Base-by-base conservation (phyloP, 208 protist genomes). In the Leishmania mexicana region DNA sequence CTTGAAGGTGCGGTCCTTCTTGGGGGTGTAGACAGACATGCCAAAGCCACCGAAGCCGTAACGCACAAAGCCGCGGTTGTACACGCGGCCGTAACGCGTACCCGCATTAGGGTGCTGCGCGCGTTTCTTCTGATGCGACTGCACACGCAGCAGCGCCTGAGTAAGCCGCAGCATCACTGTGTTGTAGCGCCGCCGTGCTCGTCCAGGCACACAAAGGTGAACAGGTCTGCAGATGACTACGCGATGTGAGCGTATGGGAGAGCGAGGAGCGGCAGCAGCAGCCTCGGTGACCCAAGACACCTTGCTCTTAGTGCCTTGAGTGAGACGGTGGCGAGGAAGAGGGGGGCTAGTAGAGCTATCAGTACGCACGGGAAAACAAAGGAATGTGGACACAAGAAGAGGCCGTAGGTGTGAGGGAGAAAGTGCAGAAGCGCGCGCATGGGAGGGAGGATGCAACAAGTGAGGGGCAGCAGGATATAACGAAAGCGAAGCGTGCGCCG, bases 21-120 rank as follows among this genome's bases (percentile, higher is more conserved):
- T 95, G 0, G 91, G 75, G 45, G 87, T 90, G 92, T 96, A 97
- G n/a, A 94, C 90, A 77, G 91, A 95, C 88, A 96, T 96, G n/a
- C 94, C 94, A 78, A 94, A 97, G 53, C 94, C 94, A n/a, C 93
- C 92, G 76, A 97, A 97, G 67, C 93, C 92, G 84, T 96, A 97
- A 42, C 93, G 92, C 64, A 96, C 88, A 81, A 97, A 97, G 75
- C 93, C 92, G 28, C 93, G 87, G 80, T 94, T 97, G 87, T 97
- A 97, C 78, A 94, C 88, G 70, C 94, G 94, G n/a, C 94, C 94
- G 86, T 86, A 97, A 58, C 94, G 91, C 10, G 92, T 97, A 79
- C 94, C 94, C 1, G 92, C 92, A 80, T 96, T 93, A 68, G 93
- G 94, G 84, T 96, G 90, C 81, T 95, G 93, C 28, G 90, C 83